Evolutionary conservation across 2,329 filamentous ascomycete species (phyloP).

Genomic region (Ceratocystis eucalypticola): DNA sequence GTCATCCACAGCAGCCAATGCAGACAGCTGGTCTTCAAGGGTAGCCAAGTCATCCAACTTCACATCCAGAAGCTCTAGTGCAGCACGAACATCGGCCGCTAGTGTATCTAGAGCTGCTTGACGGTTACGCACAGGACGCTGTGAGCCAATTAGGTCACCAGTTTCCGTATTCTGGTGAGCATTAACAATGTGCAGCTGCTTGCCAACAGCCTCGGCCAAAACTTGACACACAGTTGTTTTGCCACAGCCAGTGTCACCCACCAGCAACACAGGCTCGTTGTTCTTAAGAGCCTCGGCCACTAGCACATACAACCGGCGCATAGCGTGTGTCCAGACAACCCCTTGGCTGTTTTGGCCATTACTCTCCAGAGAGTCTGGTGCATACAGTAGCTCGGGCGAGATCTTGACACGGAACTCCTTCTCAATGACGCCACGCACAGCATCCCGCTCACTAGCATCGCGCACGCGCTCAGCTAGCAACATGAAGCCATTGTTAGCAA

Average conservation of each 20-base stretch:
- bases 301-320: constrained; percentile 80
- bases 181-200: constrained; percentile 77
- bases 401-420: constrained; percentile 78
- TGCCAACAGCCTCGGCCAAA: constrained; percentile 65
- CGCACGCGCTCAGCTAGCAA: constrained; percentile 85
- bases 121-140: constrained; percentile 79
- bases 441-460: constrained; percentile 71
- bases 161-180: constrained; percentile 98
- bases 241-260: constrained; percentile 93
- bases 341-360: constrained; percentile 40
- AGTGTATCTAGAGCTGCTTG: constrained; percentile 56
- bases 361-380: constrained; percentile 34
- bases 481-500: constrained; percentile 92
- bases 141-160: constrained; percentile 89
- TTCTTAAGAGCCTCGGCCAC: constrained; percentile 77
- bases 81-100: constrained; percentile 42
- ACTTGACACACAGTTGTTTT: constrained; percentile 96
- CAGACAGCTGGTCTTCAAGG: constrained; percentile 23
- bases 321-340: constrained; percentile 89
- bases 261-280: constrained; percentile 84
- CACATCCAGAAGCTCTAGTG: constrained; percentile 31
- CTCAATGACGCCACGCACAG: constrained; percentile 80
- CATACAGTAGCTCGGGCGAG: constrained; percentile 60
- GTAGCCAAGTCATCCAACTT: background rate
- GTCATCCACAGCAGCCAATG: constrained; percentile 34